Evolutionary conservation across 257 asterid species (phyloP).

Genomic region (Galeopsis tetrahit): DNA sequence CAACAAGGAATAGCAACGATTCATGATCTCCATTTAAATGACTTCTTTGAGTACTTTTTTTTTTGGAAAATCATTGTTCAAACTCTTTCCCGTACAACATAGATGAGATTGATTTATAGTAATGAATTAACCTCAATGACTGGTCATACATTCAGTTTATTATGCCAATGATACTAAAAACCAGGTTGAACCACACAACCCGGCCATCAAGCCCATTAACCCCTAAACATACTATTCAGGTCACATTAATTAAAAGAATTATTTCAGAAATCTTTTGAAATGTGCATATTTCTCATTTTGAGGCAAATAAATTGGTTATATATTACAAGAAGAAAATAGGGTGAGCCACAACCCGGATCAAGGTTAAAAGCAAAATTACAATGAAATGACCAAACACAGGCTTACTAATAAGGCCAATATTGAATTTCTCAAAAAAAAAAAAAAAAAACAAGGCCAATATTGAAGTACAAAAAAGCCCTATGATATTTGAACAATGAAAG

Average conservation of each 20-base stretch:
- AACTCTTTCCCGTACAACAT: not conserved
- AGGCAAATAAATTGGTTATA: no score
- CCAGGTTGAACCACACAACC: not conserved
- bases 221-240: not conserved
- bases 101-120: not conserved
- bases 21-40: not conserved
- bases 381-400: no score
- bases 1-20: not conserved
- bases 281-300: conserved; percentile 2
- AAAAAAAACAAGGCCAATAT: no score
- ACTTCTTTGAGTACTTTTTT: not conserved
- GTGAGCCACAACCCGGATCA: no score
- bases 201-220: not conserved
- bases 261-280: not conserved
- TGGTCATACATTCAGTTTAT: not conserved
- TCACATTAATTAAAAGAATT: not conserved
- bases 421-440: no score
- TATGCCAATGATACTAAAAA: not conserved
- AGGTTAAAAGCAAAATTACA: no score
- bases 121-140: not conserved
- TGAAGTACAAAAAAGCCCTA: no score
- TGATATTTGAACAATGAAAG: no score
- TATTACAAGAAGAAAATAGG: no score
- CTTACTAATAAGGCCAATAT: no score
- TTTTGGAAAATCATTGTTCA: not conserved